Conservation (phyloP, 2,329 filamentous ascomycete species). For the Nigrograna mackinnonii region DNA sequence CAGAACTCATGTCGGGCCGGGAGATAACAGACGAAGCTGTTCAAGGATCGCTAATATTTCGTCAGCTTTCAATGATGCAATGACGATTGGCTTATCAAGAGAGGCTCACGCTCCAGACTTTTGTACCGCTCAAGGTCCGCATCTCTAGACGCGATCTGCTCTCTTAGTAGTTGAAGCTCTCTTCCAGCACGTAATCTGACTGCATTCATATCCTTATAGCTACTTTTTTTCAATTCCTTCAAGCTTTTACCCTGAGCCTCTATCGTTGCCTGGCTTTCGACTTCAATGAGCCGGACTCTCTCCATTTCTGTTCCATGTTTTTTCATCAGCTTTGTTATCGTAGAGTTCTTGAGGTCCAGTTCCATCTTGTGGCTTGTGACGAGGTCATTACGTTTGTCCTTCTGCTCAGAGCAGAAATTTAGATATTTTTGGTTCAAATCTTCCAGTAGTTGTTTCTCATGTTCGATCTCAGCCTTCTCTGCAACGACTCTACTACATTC, state of each 20-base stretch:
- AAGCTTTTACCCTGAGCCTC: background rate
- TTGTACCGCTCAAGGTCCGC: background rate
- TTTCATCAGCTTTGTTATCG: background rate
- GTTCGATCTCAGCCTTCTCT: slow-evolving; percentile 4
- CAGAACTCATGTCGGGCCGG: too few species aligned
- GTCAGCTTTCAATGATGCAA: background rate
- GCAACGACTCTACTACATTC: slow-evolving; percentile 1
- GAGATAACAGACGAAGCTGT: background rate
- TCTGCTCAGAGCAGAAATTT: background rate
- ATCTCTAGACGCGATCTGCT: background rate
- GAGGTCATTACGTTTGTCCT: slow-evolving; percentile 1
- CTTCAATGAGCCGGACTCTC: background rate
- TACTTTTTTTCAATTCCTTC: background rate
- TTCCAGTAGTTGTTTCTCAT: background rate
- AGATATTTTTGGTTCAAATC: background rate
- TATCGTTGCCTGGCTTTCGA: background rate
- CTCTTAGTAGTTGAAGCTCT: background rate
- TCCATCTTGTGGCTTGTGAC: slow-evolving; percentile 2
- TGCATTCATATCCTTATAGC: background rate
- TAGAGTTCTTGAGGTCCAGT: background rate
- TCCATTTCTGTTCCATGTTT: background rate
- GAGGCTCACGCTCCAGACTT: background rate
- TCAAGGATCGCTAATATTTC: background rate
- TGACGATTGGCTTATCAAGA: too few species aligned
- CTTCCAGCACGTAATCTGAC: background rate